Conservation (phyloP, 495 filamentous ascomycete species). For the Aspergillus sclerotiicarbonarius region DNA sequence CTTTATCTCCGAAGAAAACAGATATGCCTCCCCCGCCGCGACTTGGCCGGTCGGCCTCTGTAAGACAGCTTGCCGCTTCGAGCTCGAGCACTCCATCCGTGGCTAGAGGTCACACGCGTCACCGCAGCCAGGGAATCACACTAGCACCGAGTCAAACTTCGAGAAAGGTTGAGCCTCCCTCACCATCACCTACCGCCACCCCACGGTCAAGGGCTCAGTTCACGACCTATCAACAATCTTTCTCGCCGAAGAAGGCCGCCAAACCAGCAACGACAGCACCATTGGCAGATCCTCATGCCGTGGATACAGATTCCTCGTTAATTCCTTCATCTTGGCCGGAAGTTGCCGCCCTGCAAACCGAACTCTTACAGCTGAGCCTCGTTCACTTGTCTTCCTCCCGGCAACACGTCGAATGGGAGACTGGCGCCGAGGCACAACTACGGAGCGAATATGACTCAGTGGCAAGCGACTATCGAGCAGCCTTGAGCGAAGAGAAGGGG, state of each 20-base stretch:
- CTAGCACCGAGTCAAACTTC: conserved; percentile 18
- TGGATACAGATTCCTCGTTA: conserved; percentile 18
- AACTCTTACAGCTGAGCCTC: conserved; percentile 70
- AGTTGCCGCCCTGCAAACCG: conserved; percentile 61
- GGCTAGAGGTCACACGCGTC: conserved; percentile 32
- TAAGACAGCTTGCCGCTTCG: conserved; percentile 34
- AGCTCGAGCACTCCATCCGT: conserved; percentile 15
- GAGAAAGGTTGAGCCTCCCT: conserved; percentile 13
- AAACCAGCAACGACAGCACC: conserved; percentile 53
- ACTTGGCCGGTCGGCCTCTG: conserved; percentile 38
- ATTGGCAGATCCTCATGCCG: neutral
- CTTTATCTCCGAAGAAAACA: conserved; percentile 37
- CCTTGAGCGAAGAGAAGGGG: conserved; percentile 35
- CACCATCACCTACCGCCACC: conserved; percentile 15
- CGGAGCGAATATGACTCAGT: conserved; percentile 41
- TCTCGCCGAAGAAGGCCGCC: conserved; percentile 61
- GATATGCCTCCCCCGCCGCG: conserved; percentile 40
- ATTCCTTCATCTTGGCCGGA: conserved; percentile 53
- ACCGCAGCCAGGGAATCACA: conserved; percentile 37
- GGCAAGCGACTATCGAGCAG: conserved; percentile 31
- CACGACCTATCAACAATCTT: conserved; percentile 67
- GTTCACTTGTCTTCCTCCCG: conserved; percentile 52
- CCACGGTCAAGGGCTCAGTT: conserved; percentile 53
- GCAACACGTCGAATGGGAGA: conserved; percentile 35
- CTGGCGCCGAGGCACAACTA: conserved; percentile 31